A percentile compares a stretch with the other conserved stretches of the same genome.
These are phyloP conservation scores for Carex myosuroides DNA, from an alignment of 176 grass and related monocot species.

Conservation along the genomic window DNA sequence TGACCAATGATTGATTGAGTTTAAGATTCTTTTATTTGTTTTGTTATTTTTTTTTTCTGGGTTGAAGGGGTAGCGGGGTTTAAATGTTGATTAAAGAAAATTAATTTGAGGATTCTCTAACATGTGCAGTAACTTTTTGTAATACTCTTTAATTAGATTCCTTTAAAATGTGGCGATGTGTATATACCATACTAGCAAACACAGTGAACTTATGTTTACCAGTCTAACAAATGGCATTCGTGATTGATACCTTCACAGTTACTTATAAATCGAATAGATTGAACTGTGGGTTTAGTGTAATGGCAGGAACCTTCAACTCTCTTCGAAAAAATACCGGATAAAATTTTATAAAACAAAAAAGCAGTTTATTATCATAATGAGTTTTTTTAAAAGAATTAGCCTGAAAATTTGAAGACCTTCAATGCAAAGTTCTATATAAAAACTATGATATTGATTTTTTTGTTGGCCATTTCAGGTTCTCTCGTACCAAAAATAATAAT, in stretches of 20 bases:
- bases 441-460: no score
- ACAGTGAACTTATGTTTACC: not conserved
- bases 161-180: not conserved
- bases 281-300: no score
- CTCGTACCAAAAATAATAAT: no score
- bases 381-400: no score
- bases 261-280: not conserved
- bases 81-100: not conserved
- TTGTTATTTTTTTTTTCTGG: not conserved
- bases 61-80: not conserved
- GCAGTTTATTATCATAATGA: no score
- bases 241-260: not conserved
- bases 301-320: no score
- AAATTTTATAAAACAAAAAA: no score
- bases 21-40: slow-evolving; percentile 17
- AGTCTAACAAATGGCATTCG: not conserved
- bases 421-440: no score
- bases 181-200: not conserved
- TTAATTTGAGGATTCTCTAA: not conserved
- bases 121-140: not conserved
- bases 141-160: not conserved
- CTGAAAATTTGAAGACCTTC: no score
- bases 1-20: slow-evolving; percentile 48
- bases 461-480: no score
- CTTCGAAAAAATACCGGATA: no score